These are phyloP conservation scores for Cupressus sempervirens DNA, from an alignment of 75 land plant genomes.

Conservation along the genomic window DNA sequence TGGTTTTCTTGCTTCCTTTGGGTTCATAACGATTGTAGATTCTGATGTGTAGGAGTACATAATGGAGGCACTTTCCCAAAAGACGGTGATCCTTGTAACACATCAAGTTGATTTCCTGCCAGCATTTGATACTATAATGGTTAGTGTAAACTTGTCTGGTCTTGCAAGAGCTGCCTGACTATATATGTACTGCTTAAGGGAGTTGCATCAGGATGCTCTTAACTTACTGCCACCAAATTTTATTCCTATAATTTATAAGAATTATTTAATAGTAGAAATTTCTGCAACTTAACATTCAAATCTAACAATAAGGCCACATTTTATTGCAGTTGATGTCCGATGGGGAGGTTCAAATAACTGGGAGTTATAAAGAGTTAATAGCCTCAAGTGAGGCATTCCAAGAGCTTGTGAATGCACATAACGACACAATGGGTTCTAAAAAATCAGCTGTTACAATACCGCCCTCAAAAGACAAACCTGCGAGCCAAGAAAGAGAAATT, in stretches of 20 bases:
- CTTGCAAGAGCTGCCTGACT: neutral
- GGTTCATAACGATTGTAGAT: neutral
- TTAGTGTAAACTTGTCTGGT: conserved; percentile 23
- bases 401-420: conserved; percentile 77
- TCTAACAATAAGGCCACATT: neutral
- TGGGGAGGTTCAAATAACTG: conserved; percentile 57
- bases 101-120: conserved; percentile 94
- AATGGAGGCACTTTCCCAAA: conserved; percentile 49
- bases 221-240: neutral
- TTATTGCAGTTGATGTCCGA: conserved; percentile 71
- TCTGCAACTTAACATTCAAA: neutral
- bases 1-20: neutral
- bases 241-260: neutral
- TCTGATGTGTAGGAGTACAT: conserved; percentile 56
- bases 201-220: neutral
- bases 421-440: conserved; percentile 52
- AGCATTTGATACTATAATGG: conserved; percentile 63
- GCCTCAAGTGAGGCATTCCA: conserved; percentile 55
- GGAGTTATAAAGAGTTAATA: conserved; percentile 57
- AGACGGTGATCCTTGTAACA: conserved; percentile 80
- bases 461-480: neutral
- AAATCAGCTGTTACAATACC: neutral
- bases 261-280: neutral
- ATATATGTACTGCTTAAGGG: neutral
- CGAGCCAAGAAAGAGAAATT: conserved; percentile 1